Percentiles rank a stretch among this genome's conserved stretches.
Conservation (phyloP, 768 basidiomycete species). For the Boletus reticuloceps region DNA sequence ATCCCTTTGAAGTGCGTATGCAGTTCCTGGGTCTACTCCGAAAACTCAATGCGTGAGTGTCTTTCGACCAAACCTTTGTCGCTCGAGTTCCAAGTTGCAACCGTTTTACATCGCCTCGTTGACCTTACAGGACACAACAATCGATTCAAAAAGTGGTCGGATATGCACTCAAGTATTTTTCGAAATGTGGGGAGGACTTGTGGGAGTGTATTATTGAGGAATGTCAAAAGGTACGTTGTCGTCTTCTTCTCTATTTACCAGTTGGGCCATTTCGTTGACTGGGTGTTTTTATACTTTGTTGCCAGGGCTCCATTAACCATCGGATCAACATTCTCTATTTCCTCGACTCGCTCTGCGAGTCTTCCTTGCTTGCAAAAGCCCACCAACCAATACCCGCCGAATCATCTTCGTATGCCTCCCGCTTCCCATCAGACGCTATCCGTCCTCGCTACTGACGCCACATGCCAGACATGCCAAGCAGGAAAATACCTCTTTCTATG, state of each 20-base stretch:
- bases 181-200: conserved; percentile 84
- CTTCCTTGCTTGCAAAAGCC: conserved; percentile 63
- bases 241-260: too few species aligned
- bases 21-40: conserved; percentile 63
- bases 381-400: conserved; percentile 35
- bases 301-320: conserved; percentile 79
- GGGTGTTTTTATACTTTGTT: not conserved
- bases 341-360: conserved; percentile 84
- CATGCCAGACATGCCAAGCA: conserved; percentile 32
- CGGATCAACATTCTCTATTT: conserved; percentile 94
- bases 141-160: conserved; percentile 87
- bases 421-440: not conserved
- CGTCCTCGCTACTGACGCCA: not conserved
- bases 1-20: conserved; percentile 72
- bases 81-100: not conserved
- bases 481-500: conserved; percentile 55
- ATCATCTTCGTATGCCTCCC: conserved; percentile 19
- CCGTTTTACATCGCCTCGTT: too few species aligned
- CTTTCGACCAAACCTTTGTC: not conserved
- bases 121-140: conserved; percentile 63
- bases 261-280: not conserved
- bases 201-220: conserved; percentile 95
- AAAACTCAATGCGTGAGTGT: conserved; percentile 59
- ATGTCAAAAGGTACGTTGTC: conserved; percentile 67
- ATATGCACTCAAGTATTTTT: conserved; percentile 82